Base-by-base conservation (phyloP, 1,284 basidiomycete species). In the Cryptococcus jaspeensis region DNA sequence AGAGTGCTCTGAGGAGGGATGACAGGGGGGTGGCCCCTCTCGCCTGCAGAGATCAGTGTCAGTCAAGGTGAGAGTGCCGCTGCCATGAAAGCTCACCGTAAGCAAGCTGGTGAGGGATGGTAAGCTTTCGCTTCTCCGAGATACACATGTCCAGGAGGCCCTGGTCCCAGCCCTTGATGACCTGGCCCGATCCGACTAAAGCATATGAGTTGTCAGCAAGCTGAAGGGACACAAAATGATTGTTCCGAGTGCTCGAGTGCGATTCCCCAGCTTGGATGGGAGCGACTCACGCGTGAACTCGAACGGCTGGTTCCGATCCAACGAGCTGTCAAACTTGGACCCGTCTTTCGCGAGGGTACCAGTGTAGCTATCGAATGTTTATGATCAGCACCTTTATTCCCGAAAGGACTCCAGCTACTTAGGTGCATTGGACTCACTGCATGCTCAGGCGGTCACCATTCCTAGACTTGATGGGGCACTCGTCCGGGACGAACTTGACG, bases 81-180 rank as follows among this genome's bases (percentile, higher is more conserved):
- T 36, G 11, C 28, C 25, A 53, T 36, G 37, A 46, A 42, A 25
- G 81, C 87, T 60, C 60, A 92, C 92, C 92, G 70, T 94, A 95
- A 13, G 85, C 92, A 78, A 86, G 79, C 50, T 80, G 62, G 13
- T 88, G 73, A 16, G 92, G 92, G 63, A 93, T 93, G 18, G 87
- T 91, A 61, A 97, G 83, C n/a, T 83, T 90, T 45, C 94, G 87
- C 81, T 92, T 93, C 81, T 98, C 94, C 57, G 85, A 82, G 37
- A 90, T 73, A 75, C 94, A 97, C 88, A 96, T 94, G 67, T 81
- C 81, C 16, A 80, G 65, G 16, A 84, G 68, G 16, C 82, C 79
- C 63, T 79, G 70, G 55, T 78, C 77, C 77, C 77, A 78, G 35
- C 77, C 75, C 52, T 72, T 69, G 70, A 83, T 83, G 25, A 83